phyloP scores from a whole-genome alignment of 495 filamentous ascomycete species.

The Aspergillus bridgeri region DNA sequence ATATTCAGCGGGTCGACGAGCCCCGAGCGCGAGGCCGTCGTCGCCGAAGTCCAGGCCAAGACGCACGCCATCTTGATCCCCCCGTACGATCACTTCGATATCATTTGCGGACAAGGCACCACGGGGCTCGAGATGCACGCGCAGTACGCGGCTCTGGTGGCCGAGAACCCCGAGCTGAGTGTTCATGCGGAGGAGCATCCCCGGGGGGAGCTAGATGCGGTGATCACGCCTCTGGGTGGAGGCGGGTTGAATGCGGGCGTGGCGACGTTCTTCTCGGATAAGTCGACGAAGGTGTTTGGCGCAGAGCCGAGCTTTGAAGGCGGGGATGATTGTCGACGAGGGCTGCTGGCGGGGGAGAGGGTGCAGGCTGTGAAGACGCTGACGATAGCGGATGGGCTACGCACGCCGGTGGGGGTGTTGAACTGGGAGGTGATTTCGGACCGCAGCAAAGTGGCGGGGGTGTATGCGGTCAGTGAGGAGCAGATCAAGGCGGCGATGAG shows the following conservation, averaged over 20 bases:
- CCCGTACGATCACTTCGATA: conserved; percentile 87
- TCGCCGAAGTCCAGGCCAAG: conserved; percentile 57
- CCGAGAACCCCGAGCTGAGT: conserved; percentile 14
- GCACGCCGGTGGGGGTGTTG: conserved; percentile 74
- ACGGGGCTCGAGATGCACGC: conserved; percentile 75
- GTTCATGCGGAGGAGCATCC: too few species aligned
- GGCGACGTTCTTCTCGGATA: conserved; percentile 68
- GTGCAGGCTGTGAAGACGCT: conserved; percentile 65
- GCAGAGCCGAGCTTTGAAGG: conserved; percentile 83
- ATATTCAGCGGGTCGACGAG: conserved; percentile 79
- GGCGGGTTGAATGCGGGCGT: conserved; percentile 85
- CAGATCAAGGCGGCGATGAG: conserved; percentile 76
- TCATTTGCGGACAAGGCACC: conserved; percentile 90
- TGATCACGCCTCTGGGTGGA: conserved; percentile 84
- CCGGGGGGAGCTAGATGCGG: conserved; percentile 61
- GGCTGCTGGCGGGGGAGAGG: conserved; percentile 57
- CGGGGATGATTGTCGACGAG: conserved; percentile 75
- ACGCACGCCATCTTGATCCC: conserved; percentile 78
- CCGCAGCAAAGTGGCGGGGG: conserved; percentile 60
- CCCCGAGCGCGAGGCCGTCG: conserved; percentile 75
- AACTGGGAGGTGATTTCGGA: conserved; percentile 84
- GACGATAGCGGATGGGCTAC: conserved; percentile 87
- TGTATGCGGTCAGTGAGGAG: conserved; percentile 76
- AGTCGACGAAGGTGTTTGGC: conserved; percentile 73
- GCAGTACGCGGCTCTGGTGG: conserved; percentile 58